Evolutionary conservation across 768 basidiomycete species (phyloP).

Genomic region (Phaeotremella skinneri): DNA sequence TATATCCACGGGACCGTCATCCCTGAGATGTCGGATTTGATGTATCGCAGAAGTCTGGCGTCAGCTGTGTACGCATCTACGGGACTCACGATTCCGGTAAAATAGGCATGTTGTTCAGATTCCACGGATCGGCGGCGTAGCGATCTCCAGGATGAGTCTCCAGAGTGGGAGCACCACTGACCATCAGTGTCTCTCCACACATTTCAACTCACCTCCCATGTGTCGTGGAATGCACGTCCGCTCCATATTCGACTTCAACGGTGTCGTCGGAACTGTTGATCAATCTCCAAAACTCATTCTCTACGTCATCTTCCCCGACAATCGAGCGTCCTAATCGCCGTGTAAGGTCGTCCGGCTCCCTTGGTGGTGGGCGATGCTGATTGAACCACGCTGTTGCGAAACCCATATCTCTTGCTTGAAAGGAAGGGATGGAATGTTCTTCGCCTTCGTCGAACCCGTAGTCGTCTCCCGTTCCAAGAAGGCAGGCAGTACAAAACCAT

Average conservation of each 20-base stretch:
- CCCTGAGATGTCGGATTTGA: slow-evolving; percentile 97
- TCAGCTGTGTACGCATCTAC: background rate
- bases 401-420: slow-evolving; percentile 83
- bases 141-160: slow-evolving; percentile 86
- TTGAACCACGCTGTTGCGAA: slow-evolving; percentile 89
- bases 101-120: slow-evolving; percentile 95
- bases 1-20: slow-evolving; percentile 99
- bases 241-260: slow-evolving; percentile 98
- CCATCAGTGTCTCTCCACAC: slow-evolving; percentile 4
- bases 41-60: slow-evolving; percentile 72
- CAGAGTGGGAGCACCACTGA: slow-evolving; percentile 88
- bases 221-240: slow-evolving; percentile 94
- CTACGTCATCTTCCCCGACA: slow-evolving; percentile 87
- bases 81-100: slow-evolving; percentile 66
- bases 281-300: slow-evolving; percentile 94
- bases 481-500: slow-evolving; percentile 92
- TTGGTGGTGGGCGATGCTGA: slow-evolving; percentile 60
- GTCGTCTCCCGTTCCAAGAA: slow-evolving; percentile 87
- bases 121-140: slow-evolving; percentile 92
- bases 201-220: slow-evolving; percentile 75
- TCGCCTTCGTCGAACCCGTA: slow-evolving; percentile 98
- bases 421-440: slow-evolving; percentile 86
- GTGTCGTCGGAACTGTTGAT: slow-evolving; percentile 85
- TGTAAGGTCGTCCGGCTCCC: slow-evolving; percentile 19
- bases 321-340: slow-evolving; percentile 45